These are phyloP conservation scores for Polytrichum commune DNA, from an alignment of 225 moss, liverwort and hornwort species.

Conservation along the genomic window DNA sequence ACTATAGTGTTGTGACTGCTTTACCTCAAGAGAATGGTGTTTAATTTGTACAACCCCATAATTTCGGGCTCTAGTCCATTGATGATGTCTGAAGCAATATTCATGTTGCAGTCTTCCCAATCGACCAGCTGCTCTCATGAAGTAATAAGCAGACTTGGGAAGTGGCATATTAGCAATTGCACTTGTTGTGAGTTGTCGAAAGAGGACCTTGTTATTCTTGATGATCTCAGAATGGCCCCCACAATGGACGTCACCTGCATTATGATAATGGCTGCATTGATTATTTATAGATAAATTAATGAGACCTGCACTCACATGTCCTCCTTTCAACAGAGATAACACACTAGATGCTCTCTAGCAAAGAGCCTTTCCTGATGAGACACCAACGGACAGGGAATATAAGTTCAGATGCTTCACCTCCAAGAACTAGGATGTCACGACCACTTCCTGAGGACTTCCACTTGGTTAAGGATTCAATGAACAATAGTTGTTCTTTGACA, in stretches of 20 bases:
- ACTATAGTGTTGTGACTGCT: not conserved
- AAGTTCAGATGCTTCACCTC: conserved; percentile 48
- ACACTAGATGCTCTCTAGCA: too few relatives aligned
- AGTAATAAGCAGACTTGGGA: conserved; percentile 91
- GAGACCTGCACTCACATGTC: too few relatives aligned
- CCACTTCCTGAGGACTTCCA: conserved; percentile 51
- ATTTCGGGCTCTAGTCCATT: conserved; percentile 88
- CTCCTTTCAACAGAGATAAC: too few relatives aligned
- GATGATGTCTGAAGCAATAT: conserved; percentile 64
- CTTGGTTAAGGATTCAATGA: conserved; percentile 49
- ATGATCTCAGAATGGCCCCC: conserved; percentile 82
- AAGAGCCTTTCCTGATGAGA: too few relatives aligned
- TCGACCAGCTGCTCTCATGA: conserved; percentile 75
- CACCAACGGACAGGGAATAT: not conserved
- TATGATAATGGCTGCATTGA: not conserved
- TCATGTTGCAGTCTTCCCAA: conserved; percentile 41
- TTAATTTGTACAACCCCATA: conserved; percentile 79
- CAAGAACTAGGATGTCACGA: conserved; percentile 81
- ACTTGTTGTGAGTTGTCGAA: conserved; percentile 91
- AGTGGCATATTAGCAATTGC: conserved; percentile 94
- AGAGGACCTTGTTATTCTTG: conserved; percentile 45
- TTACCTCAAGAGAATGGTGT: conserved; percentile 48
- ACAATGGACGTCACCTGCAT: conserved; percentile 92
- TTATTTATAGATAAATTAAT: too few relatives aligned
- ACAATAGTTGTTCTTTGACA: conserved; percentile 69